These are phyloP conservation scores for Talaromyces atroroseus DNA, from an alignment of 2,329 filamentous ascomycete genomes.

Conservation along the genomic window DNA sequence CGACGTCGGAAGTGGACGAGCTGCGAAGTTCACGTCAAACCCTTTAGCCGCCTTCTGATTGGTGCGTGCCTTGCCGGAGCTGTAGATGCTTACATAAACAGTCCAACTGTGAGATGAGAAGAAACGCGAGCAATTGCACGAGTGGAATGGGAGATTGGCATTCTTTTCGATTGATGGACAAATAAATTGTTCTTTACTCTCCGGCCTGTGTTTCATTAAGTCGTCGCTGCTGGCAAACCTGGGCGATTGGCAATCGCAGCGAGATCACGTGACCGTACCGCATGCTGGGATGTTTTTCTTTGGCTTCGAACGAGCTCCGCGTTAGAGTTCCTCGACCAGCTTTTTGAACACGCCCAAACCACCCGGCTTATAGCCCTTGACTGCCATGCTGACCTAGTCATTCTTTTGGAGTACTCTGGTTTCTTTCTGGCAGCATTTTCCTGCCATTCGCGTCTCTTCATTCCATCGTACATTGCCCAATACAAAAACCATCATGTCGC, in stretches of 20 bases:
- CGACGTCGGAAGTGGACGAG: constrained; percentile 12
- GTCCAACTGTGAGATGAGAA: background rate
- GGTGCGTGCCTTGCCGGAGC: constrained; percentile 17
- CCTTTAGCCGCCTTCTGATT: constrained; percentile 31
- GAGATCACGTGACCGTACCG: constrained; percentile 8
- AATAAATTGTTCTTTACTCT: too few relatives aligned
- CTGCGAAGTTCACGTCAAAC: constrained; percentile 30
- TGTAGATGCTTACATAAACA: constrained; percentile 15
- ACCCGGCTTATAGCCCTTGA: background rate
- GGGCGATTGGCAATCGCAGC: background rate
- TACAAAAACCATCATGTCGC: constrained; percentile 28
- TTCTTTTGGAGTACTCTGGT: constrained; percentile 1
- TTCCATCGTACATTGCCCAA: background rate
- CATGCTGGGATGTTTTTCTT: constrained; percentile 8
- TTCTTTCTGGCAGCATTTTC: background rate
- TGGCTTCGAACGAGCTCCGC: constrained; percentile 4
- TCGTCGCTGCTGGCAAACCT: background rate
- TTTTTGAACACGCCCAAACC: background rate
- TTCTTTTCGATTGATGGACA: too few relatives aligned
- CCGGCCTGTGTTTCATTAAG: background rate
- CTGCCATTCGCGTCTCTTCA: background rate
- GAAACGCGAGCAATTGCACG: background rate
- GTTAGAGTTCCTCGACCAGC: background rate
- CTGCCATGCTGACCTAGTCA: constrained; percentile 6
- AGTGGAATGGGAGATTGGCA: background rate